Evolutionary conservation across 2,329 filamentous ascomycete genomes (phyloP).

Genomic region (Colletotrichum melonis): DNA sequence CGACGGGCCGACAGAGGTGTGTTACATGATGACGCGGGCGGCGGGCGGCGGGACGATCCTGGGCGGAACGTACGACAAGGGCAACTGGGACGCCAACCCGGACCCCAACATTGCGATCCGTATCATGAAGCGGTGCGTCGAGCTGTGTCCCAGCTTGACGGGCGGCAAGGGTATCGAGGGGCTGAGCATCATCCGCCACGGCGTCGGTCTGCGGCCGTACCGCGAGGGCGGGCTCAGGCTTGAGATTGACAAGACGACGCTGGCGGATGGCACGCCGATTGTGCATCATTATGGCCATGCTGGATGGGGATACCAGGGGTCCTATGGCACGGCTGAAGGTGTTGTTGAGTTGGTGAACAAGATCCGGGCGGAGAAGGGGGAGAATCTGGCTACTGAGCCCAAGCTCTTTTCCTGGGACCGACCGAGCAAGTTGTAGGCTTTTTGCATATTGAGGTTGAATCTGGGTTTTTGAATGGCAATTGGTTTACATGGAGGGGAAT

Average conservation of each 20-base stretch:
- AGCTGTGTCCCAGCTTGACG: constrained; percentile 72
- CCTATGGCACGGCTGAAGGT: constrained; percentile 76
- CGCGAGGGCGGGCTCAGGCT: constrained; percentile 79
- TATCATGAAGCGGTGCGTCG: constrained; percentile 84
- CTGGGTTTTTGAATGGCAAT: background rate
- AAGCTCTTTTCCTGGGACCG: constrained; percentile 44
- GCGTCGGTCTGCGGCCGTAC: constrained; percentile 83
- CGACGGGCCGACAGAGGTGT: constrained; percentile 77
- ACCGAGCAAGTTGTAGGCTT: constrained; percentile 17
- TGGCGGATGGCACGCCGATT: constrained; percentile 69
- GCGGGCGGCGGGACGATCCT: constrained; percentile 84
- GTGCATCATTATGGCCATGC: constrained; percentile 86
- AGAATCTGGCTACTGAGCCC: constrained; percentile 42
- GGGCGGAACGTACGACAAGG: constrained; percentile 85
- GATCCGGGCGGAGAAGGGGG: constrained; percentile 53
- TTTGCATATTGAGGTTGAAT: background rate
- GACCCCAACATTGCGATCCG: constrained; percentile 83
- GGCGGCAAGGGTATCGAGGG: constrained; percentile 76
- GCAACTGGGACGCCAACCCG: constrained; percentile 81
- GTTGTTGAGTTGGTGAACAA: constrained; percentile 76
- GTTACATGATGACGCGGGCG: constrained; percentile 87
- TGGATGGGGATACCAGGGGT: constrained; percentile 79
- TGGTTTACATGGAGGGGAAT: background rate
- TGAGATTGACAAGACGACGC: constrained; percentile 73
- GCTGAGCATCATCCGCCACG: constrained; percentile 82